phyloP scores from a whole-genome alignment of 768 basidiomycete species.

The Podaxis sp. region DNA sequence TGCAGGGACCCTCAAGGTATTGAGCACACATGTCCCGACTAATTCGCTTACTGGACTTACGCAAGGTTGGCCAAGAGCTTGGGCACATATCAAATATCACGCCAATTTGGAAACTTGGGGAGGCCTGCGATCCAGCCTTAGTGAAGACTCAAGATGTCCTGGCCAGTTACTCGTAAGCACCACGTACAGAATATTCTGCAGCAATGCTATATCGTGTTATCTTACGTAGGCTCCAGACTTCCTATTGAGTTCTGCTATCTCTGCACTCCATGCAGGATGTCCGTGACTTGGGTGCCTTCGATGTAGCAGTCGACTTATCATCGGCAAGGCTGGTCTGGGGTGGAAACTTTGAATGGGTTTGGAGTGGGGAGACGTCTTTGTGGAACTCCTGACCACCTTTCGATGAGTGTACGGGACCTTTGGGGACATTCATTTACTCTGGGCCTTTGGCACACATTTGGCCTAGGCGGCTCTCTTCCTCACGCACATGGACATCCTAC shows the following conservation, averaged over 20 bases:
- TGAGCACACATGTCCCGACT: no score
- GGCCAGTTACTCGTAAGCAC: neutral
- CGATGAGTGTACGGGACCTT: neutral
- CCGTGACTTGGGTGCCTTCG: neutral
- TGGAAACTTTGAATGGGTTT: neutral
- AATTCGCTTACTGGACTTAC: no score
- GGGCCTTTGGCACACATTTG: neutral
- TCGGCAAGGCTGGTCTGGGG: neutral
- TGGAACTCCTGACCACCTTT: neutral
- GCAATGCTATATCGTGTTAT: neutral
- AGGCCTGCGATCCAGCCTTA: neutral
- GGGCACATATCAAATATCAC: neutral
- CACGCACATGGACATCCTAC: neutral
- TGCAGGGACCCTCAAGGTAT: no score
- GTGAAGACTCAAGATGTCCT: neutral
- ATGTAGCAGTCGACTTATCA: neutral
- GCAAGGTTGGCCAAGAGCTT: no score
- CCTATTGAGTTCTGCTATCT: neutral
- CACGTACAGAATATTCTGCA: neutral
- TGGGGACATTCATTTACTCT: neutral
- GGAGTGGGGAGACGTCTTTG: neutral
- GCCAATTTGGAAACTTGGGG: neutral
- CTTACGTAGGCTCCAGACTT: neutral
- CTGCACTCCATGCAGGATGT: neutral
- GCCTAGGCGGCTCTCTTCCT: neutral